Percentiles rank a stretch among this genome's conserved stretches.
Evolutionary conservation across 148 eudicot species (phyloP).

Genomic region (Suaeda aralocaspica): DNA sequence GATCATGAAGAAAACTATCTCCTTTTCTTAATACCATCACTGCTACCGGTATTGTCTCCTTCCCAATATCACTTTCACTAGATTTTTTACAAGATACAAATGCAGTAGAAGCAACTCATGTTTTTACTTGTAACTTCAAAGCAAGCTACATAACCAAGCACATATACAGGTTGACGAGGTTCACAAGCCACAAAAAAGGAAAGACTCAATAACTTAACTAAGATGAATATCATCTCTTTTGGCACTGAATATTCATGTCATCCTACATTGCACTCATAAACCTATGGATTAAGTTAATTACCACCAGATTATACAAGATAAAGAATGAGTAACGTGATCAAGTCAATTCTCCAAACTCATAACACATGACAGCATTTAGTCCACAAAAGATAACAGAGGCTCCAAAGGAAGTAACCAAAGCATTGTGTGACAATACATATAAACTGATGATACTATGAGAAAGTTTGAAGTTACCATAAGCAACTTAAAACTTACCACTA

Average conservation of each 20-base stretch:
- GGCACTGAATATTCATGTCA: not conserved
- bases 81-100: not conserved
- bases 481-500: conserved; percentile 26
- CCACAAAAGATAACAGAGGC: not conserved
- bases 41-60: not conserved
- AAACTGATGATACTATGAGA: not conserved
- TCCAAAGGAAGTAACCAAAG: not conserved
- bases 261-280: not conserved
- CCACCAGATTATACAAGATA: not conserved
- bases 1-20: not conserved
- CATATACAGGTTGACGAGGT: not conserved
- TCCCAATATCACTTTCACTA: not conserved
- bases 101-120: not conserved
- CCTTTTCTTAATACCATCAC: not conserved
- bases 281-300: too few species aligned
- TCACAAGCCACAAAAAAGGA: not conserved
- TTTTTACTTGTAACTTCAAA: not conserved
- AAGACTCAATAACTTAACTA: not conserved
- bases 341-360: not conserved
- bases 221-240: not conserved
- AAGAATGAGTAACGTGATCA: not conserved
- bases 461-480: conserved; percentile 3
- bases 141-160: not conserved
- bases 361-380: not conserved
- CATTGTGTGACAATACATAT: not conserved